Percentiles rank a stretch among this genome's conserved stretches.
Evolutionary conservation across 108 stramenopile genomes (phyloP).

Genomic region (Stephanodiscus minutulus): DNA sequence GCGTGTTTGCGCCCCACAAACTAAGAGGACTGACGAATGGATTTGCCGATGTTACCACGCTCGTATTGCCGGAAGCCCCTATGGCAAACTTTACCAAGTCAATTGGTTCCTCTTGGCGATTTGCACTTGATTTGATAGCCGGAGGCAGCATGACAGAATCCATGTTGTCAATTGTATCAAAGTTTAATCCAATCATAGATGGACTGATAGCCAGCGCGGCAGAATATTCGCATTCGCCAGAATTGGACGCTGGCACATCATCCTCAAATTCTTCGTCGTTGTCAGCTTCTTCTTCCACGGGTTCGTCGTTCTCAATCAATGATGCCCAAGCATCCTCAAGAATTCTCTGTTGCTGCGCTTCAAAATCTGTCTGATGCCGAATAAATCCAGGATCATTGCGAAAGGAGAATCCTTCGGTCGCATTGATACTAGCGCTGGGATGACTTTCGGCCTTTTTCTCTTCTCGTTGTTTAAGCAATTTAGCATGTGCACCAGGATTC

Average conservation of each 20-base stretch:
- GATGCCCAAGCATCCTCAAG: slow-evolving; percentile 57
- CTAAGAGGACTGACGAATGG: slow-evolving; percentile 51
- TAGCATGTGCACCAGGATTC: slow-evolving; percentile 65
- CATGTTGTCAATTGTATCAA: slow-evolving; percentile 75
- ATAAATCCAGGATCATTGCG: slow-evolving; percentile 42
- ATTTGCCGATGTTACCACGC: slow-evolving; percentile 37
- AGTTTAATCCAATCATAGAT: slow-evolving; percentile 72
- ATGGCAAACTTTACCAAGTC: slow-evolving; percentile 58
- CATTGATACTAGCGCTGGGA: slow-evolving; percentile 14
- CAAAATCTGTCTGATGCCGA: slow-evolving; percentile 47
- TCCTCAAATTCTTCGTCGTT: slow-evolving; percentile 32
- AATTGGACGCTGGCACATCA: slow-evolving; percentile 3
- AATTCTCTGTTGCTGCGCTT: slow-evolving; percentile 46
- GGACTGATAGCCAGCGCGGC: slow-evolving; percentile 80
- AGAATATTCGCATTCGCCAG: slow-evolving; percentile 60
- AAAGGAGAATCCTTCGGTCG: slow-evolving; percentile 36
- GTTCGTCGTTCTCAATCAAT: slow-evolving; percentile 69
- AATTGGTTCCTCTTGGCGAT: slow-evolving; percentile 28
- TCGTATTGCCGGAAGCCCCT: slow-evolving; percentile 11
- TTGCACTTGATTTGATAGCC: slow-evolving; percentile 32
- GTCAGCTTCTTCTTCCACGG: slow-evolving; percentile 63
- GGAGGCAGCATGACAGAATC: slow-evolving; percentile 70
- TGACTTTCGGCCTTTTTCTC: slow-evolving; percentile 13
- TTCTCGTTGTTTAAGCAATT: slow-evolving; percentile 49
- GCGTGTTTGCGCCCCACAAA: slow-evolving; percentile 61